Evolutionary conservation across 805 yeast species (phyloP).

Genomic region (Lachancea lanzarotensis): DNA sequence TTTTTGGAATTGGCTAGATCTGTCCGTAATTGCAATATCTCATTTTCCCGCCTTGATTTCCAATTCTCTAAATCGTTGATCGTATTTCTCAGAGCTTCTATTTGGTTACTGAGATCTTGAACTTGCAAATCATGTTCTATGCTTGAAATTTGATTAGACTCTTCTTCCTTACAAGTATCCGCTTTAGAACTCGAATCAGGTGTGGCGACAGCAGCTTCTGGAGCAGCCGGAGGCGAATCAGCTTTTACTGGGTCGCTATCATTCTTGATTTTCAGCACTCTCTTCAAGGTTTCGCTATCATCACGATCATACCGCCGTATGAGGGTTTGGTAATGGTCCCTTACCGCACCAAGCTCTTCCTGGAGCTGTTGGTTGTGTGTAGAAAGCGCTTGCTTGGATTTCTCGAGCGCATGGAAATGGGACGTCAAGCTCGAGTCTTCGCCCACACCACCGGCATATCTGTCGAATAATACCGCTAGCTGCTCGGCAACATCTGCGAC

Average conservation of each 20-base stretch:
- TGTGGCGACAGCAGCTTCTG: background rate
- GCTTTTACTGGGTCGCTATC: background rate
- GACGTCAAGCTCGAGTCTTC: background rate
- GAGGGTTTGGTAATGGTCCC: conserved; percentile 23
- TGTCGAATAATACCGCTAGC: conserved; percentile 2
- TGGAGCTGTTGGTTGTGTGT: conserved; percentile 20
- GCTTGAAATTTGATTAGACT: conserved; percentile 4
- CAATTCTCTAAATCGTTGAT: conserved; percentile 20
- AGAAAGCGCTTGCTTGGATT: conserved; percentile 12
- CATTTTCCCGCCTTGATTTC: conserved; percentile 19
- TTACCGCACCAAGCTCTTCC: conserved; percentile 20
- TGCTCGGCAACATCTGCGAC: conserved; percentile 1
- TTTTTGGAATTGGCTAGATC: conserved; percentile 12
- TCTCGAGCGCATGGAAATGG: conserved; percentile 9
- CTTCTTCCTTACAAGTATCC: conserved; percentile 4
- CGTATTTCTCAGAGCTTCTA: conserved; percentile 19
- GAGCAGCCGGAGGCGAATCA: background rate
- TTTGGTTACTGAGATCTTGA: conserved; percentile 21
- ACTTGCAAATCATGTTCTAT: conserved; percentile 19
- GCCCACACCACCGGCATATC: background rate
- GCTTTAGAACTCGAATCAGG: background rate
- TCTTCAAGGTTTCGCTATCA: conserved; percentile 27
- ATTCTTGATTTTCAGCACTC: conserved; percentile 25
- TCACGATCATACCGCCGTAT: conserved; percentile 29
- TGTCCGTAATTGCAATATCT: conserved; percentile 21